A percentile compares a stretch with the other conserved stretches of the same genome.
These are phyloP conservation scores for Pythium plurisporium DNA, from an alignment of 352 stramenopile genomes.

Conservation along the genomic window DNA sequence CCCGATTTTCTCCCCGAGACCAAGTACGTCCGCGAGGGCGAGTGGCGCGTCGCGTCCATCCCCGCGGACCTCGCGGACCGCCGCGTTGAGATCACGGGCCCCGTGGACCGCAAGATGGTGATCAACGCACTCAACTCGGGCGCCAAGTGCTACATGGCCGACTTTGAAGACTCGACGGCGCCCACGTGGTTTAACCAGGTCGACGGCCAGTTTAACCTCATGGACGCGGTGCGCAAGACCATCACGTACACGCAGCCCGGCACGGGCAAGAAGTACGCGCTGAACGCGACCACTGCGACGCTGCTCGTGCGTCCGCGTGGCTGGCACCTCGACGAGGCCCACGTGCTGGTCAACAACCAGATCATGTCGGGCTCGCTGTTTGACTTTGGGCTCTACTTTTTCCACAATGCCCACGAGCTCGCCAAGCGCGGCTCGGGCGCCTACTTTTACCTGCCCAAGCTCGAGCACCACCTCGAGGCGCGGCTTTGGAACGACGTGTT, in stretches of 20 bases:
- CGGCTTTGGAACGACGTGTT: slow-evolving; percentile 97
- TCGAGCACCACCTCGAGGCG: slow-evolving; percentile 94
- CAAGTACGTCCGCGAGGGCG: slow-evolving; percentile 75
- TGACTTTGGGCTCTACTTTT: slow-evolving; percentile 96
- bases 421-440: slow-evolving; percentile 76
- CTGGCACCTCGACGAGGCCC: slow-evolving; percentile 94
- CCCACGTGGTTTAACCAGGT: slow-evolving; percentile 94
- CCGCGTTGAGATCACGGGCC: slow-evolving; percentile 95
- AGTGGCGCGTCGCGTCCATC: slow-evolving; percentile 75
- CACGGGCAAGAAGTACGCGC: slow-evolving; percentile 70
- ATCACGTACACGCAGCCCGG: slow-evolving; percentile 78
- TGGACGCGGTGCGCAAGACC: slow-evolving; percentile 89
- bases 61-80: slow-evolving; percentile 87
- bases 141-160: slow-evolving; percentile 94
- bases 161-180: slow-evolving; percentile 94
- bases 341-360: slow-evolving; percentile 92
- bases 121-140: slow-evolving; percentile 96
- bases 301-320: slow-evolving; percentile 91
- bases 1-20: slow-evolving; percentile 87
- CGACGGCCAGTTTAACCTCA: slow-evolving; percentile 91
- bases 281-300: slow-evolving; percentile 79
- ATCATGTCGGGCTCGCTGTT: slow-evolving; percentile 92
- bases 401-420: slow-evolving; percentile 93
- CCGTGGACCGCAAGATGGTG: slow-evolving; percentile 96
- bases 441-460: slow-evolving; percentile 96